These are phyloP conservation scores for Fusarium humuli DNA, from an alignment of 2,329 filamentous ascomycete genomes.

Conservation along the genomic window DNA sequence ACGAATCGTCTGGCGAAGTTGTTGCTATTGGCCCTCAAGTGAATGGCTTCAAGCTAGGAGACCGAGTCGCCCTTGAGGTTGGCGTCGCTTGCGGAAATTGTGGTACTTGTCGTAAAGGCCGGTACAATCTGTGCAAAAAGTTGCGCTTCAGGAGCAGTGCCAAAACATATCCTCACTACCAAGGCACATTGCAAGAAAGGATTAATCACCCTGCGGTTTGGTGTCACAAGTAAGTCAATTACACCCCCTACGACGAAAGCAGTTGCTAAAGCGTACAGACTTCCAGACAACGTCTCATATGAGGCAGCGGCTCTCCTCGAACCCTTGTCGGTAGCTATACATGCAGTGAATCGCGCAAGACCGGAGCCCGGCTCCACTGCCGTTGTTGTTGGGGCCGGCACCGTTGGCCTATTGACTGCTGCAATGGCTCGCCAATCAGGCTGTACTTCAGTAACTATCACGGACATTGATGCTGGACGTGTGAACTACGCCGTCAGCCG, in stretches of 20 bases:
- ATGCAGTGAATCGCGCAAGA: conserved; percentile 67
- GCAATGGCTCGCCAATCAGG: conserved; percentile 72
- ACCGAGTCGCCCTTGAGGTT: conserved; percentile 69
- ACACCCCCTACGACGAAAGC: not conserved
- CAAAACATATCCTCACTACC: conserved; percentile 72
- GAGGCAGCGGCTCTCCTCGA: conserved; percentile 71
- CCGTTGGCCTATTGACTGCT: conserved; percentile 71
- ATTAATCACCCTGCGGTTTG: conserved; percentile 72
- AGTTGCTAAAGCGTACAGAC: conserved; percentile 51
- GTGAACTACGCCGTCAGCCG: conserved; percentile 69
- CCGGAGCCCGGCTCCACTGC: conserved; percentile 66
- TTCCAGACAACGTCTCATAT: conserved; percentile 69
- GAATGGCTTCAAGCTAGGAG: conserved; percentile 64
- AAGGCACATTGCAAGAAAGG: conserved; percentile 70
- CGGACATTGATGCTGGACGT: conserved; percentile 70
- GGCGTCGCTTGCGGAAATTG: conserved; percentile 66
- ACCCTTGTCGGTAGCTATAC: conserved; percentile 71
- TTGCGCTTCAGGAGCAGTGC: conserved; percentile 72
- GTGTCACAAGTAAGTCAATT: conserved; percentile 67
- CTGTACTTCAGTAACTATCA: conserved; percentile 68
- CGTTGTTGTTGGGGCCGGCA: conserved; percentile 73
- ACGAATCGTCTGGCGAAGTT: conserved; percentile 70
- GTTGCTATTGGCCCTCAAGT: conserved; percentile 66
- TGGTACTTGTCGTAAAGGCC: conserved; percentile 62
- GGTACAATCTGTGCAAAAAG: conserved; percentile 72